A percentile compares a stretch with the other conserved stretches of the same genome.
phyloP scores from a whole-genome alignment of 2,329 filamentous ascomycete genomes.

The Trichoderma endophyticum region DNA sequence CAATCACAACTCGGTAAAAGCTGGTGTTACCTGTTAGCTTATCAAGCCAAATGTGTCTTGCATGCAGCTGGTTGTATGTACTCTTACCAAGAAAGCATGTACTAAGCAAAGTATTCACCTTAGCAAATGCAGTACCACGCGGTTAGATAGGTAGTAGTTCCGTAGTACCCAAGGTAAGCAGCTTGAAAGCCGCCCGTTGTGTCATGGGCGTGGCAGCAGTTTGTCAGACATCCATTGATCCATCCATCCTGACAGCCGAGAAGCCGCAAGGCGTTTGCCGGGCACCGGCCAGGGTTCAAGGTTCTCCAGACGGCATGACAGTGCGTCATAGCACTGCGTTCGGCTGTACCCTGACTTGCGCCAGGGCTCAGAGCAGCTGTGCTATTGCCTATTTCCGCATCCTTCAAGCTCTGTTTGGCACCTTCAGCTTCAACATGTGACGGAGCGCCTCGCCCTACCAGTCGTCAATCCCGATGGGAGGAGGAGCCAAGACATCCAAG shows the following conservation, averaged over 20 bases:
- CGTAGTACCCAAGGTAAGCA: background rate
- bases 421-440: slow-evolving; percentile 14
- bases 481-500: background rate
- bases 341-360: background rate
- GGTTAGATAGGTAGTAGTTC: background rate
- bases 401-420: slow-evolving; percentile 8
- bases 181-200: background rate
- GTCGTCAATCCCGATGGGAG: background rate
- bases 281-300: background rate
- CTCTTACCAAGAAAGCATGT: background rate
- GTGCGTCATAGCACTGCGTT: slow-evolving; percentile 8
- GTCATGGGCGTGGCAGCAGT: background rate
- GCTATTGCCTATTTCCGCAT: slow-evolving; percentile 7
- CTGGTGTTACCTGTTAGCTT: background rate
- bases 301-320: slow-evolving; percentile 1
- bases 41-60: background rate
- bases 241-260: background rate
- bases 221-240: background rate
- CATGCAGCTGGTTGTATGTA: background rate
- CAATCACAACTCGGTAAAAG: background rate
- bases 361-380: background rate
- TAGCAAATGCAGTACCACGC: background rate
- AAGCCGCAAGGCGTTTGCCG: background rate
- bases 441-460: background rate
- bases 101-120: background rate